phyloP scores from a whole-genome alignment of 179 eudicot species.

The Spergularia azorica region DNA sequence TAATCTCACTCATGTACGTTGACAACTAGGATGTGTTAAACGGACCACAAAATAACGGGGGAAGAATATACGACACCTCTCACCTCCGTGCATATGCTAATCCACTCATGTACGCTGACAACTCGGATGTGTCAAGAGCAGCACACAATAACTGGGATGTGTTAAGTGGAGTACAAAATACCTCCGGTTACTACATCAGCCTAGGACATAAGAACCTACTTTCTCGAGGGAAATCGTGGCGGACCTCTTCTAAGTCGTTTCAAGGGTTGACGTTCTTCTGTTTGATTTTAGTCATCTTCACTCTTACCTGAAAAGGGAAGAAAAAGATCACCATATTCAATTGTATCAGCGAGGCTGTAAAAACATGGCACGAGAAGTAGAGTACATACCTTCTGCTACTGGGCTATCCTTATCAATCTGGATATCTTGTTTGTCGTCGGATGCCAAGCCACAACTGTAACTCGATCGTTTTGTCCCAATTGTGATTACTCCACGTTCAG shows the following conservation, averaged over 20 bases:
- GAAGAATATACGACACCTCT: too few species aligned
- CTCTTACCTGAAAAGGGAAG: conserved; percentile 23
- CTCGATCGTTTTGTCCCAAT: conserved; percentile 43
- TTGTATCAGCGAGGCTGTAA: not conserved
- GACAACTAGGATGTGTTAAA: too few species aligned
- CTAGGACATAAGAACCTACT: not conserved
- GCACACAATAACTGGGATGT: too few species aligned
- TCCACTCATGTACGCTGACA: too few species aligned
- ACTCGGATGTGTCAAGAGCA: too few species aligned
- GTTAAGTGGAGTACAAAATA: too few species aligned
- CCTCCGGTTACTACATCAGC: too few species aligned
- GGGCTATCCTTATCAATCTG: conserved; percentile 11
- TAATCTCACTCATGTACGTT: too few species aligned
- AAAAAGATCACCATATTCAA: too few species aligned
- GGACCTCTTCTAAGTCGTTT: conserved; percentile 33
- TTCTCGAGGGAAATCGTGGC: conserved; percentile 15
- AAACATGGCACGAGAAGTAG: not conserved
- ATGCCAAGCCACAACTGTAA: conserved; percentile 19
- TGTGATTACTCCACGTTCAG: conserved; percentile 46
- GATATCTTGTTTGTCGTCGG: conserved; percentile 2
- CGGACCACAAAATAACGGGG: too few species aligned
- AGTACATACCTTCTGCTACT: conserved; percentile 30
- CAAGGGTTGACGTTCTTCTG: not conserved
- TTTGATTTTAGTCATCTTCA: conserved; percentile 15
- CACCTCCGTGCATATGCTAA: too few species aligned